Evolutionary conservation across 1,139 yeast genomes (phyloP), one percentile per base, ranked within the genome.

Genomic region (Taiozyma sp.): DNA sequence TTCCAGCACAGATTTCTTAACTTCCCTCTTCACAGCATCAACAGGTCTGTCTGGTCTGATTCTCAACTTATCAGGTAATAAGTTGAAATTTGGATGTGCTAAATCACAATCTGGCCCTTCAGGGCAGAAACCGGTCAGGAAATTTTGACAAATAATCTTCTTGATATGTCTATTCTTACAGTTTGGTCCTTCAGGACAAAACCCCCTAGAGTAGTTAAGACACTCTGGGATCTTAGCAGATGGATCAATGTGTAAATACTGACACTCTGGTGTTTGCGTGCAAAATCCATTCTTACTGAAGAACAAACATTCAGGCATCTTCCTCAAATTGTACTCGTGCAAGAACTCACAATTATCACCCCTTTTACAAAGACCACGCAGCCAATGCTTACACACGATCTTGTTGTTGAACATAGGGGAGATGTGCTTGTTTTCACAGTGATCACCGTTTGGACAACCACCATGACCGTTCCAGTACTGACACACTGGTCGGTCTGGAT

Each of bases 341-440:
- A 95, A 71, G 64, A 90, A 95, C 71, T 95, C 99, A 70, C 99
- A 95, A 57, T 88, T 92, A 61, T 92, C 97, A 50, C 96, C 96
- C 73, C 92, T 93, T 71, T 95, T 95, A 70, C 99, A 95, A 40
- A 95, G 78, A 0, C 99, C 99, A 60, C 98, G 80, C 47, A 95
- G 80, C 99, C 99, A 93, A 74, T 93, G 98, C 76, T 95, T 93
- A 68, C 99, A 93, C 19, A 93, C 99, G 51, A 85, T 83, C 71
- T 91, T 92, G 69, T 91, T 90, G 59, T 81, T 80, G 69, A 85
- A 90, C 70, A 84, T 83, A 43, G 95, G 83, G 24, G 89, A 77
- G 1, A 90, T 90, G 70, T 93, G 98, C 64, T 91, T 88, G 69
- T 89, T 84, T 29, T 96, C 95, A 66, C 99, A 93, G 51, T 79